Percentiles rank a stretch among this genome's conserved stretches.
phyloP scores from a whole-genome alignment of 2,329 filamentous ascomycete genomes.

The Stromatinia cepivora region DNA sequence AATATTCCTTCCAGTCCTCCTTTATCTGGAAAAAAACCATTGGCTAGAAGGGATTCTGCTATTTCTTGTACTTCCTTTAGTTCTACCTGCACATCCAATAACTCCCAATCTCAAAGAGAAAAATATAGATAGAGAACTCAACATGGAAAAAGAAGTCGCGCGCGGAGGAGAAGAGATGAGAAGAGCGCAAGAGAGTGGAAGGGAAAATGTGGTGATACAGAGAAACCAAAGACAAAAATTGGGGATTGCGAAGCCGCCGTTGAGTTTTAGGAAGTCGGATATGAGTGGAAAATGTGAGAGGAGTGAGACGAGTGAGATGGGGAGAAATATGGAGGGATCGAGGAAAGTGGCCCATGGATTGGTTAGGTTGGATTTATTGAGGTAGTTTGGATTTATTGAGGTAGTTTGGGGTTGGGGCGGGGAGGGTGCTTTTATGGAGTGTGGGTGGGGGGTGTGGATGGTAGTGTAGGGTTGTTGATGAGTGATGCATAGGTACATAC shows the following conservation, averaged over 20 bases:
- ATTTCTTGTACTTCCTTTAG: constrained; percentile 1
- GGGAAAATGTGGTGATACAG: neutral
- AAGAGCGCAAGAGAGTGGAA: neutral
- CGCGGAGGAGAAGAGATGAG: neutral
- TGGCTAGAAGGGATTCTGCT: neutral
- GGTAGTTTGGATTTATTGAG: constrained; percentile 12
- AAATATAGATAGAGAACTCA: neutral
- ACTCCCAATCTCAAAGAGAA: neutral
- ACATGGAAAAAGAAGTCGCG: neutral
- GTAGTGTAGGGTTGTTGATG: neutral
- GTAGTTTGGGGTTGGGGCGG: neutral
- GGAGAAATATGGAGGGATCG: constrained; percentile 40
- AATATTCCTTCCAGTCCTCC: constrained; percentile 6
- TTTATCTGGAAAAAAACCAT: constrained; percentile 12
- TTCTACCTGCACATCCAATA: neutral
- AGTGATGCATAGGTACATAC: neutral
- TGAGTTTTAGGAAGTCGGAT: neutral
- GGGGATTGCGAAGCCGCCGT: neutral
- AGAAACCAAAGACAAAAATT: neutral
- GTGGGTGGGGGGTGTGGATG: neutral
- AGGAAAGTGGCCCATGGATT: constrained; percentile 55
- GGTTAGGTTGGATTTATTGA: constrained; percentile 41
- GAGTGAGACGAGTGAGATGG: constrained; percentile 18
- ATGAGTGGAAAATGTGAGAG: constrained; percentile 14
- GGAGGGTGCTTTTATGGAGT: neutral